Percentiles rank a stretch among this genome's conserved stretches.
phyloP scores from a whole-genome alignment of 768 basidiomycete species.

The Mycena filopes region DNA sequence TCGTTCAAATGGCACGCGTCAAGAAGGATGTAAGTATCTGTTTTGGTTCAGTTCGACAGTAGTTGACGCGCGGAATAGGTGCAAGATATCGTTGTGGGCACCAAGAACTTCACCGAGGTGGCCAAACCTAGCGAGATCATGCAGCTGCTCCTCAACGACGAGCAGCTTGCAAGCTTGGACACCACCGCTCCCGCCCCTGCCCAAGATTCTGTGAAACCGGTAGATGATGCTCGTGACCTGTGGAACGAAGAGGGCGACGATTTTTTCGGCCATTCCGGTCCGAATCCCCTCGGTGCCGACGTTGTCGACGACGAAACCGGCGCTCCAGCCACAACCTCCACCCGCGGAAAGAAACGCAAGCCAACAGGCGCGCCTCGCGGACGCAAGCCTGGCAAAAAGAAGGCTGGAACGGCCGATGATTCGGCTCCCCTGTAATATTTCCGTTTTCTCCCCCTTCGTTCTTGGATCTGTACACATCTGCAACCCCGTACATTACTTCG shows the following conservation, averaged over 20 bases:
- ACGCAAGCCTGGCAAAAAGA: conserved; percentile 54
- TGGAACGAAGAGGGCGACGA: conserved; percentile 92
- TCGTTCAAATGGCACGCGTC: conserved; percentile 93
- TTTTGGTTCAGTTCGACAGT: not conserved
- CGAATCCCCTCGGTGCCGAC: conserved; percentile 39
- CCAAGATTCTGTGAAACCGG: conserved; percentile 43
- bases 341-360: conserved; percentile 58
- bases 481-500: conserved; percentile 7
- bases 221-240: conserved; percentile 59
- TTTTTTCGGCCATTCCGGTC: conserved; percentile 75
- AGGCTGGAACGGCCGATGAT: conserved; percentile 32
- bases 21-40: conserved; percentile 87
- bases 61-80: conserved; percentile 63
- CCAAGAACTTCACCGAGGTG: conserved; percentile 93
- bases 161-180: conserved; percentile 84
- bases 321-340: conserved; percentile 38
- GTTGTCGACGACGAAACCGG: conserved; percentile 52
- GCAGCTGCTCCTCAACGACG: conserved; percentile 92
- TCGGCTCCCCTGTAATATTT: conserved; percentile 1
- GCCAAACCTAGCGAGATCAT: conserved; percentile 97
- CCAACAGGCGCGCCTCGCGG: conserved; percentile 49
- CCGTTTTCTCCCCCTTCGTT: not conserved
- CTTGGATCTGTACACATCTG: conserved; percentile 12
- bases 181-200: conserved; percentile 51
- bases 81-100: conserved; percentile 99